Base-by-base conservation (phyloP, 495 filamentous ascomycete species). In the Aspergillus funiculosus region DNA sequence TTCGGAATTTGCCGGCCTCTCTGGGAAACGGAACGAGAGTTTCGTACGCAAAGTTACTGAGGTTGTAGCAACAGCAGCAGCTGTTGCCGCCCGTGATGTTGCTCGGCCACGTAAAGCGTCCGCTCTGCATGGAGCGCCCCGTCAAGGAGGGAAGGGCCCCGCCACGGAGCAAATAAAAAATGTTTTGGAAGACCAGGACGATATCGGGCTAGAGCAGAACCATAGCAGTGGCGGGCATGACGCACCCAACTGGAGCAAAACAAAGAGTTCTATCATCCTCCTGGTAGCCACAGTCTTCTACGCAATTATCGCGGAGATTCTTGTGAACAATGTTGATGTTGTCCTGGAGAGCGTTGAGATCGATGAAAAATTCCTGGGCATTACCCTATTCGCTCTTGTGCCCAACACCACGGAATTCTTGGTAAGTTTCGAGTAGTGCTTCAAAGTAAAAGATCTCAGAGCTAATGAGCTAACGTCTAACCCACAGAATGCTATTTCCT, bases 331-430 rank as follows among this genome's bases (percentile, higher is more conserved):
- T 0, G 92, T 99, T 6, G 92, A 99, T 59, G 85, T 91, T 8
- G 94, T 99, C 5, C 66, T 99, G 34, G 79, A 88, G 47, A 86
- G 83, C 59, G 82, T 92, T 27, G 83, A 90, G 32, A 86, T 99
- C 57, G 89, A 96, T 58, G 90, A 96, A 58, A 99, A 99, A 61
- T 99, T 99, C 66, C 75, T 99, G 39, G 92, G 92, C 31, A 94
- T 99, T 50, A 97, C 94, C 24, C 72, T 99, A 32, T 99, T 99
- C 59, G 91, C 94, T 6, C 74, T 99, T 48, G 92, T 99, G 19
- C 92, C 92, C 1, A 99, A 97, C 62, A 97, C 92, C 13, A 99
- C 92, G 17, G 92, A 99, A 63, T 99, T 99, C 58, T 60, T 99
- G 71, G 87, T 92, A 78, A 65, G 81, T 61, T 43, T 21, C 15